Evolutionary conservation across 306 rosid species (phyloP), one percentile per base, ranked within the genome.

Genomic region (Castanea mollissima): DNA sequence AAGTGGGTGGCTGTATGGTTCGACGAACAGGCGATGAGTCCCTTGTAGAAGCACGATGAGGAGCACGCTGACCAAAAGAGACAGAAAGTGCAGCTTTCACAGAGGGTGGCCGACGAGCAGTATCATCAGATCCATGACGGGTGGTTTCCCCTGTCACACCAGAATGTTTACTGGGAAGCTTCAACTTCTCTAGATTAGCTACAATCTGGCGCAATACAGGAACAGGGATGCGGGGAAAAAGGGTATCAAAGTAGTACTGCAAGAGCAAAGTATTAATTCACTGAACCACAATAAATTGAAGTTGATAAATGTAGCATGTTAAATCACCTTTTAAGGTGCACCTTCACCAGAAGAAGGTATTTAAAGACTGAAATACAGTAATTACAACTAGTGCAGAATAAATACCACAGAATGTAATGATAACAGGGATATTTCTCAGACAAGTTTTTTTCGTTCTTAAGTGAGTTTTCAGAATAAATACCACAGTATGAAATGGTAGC

Each of bases 161-260:
- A 15, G 85, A 86, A 77, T 87, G 97, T 69, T 92, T 87, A 32
- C 91, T 52, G 9, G 97, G 96, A 69, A 93, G 99, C 84, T 93
- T 95, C 90, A 95, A 55, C 85, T 83, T 92, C 83, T 90, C 98
- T 32, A 93, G 97, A 86, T 90, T 74, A 69, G 92, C 70, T 49
- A 84, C 87, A 78, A 95, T 89, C 87, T 95, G 99, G 75, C 99
- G 88, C 90, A 95, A 1, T 35, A 95, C 99, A 81, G 99, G 98
- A 84, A 95, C 98, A 21, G 99, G 99, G 78, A 95, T 90, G 76
- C 99, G 94, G 34, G 99, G 99, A 82, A 95, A 93, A 65, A 95
- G 98, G 29, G 99, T 95, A 86, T 95, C 99, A 21, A 93, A 95
- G 87, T 95, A 95, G 81, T 95, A 95, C 99, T 95, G 99, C 91